Evolutionary conservation across 2,329 filamentous ascomycete genomes (phyloP), one percentile per base, ranked within the genome.

Genomic region (Reticulascus tulasneorum): DNA sequence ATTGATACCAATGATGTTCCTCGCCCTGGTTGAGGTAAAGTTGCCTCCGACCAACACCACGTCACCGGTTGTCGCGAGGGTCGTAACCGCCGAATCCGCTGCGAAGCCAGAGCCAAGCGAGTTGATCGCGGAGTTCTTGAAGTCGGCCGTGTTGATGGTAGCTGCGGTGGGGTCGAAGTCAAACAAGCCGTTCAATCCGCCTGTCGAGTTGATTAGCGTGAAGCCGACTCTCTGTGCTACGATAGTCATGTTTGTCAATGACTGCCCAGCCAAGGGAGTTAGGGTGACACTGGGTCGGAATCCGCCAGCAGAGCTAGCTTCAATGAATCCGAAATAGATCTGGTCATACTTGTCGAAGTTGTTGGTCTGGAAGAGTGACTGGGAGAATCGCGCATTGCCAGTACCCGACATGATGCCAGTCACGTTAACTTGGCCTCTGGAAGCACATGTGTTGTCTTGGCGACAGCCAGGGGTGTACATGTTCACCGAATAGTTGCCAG

Each of bases 331-430:
- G 47, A 83, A 84, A 62, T 89, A 95, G 40, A 98, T 81, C 48
- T 86, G 82, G 55, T 98, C 93, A 54, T 94, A 97, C 62, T 98
- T 98, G 68, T 97, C 91, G 58, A 83, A 94, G 56, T 94, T 77
- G 63, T 98, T 98, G 13, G 90, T 95, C 61, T 98, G 93, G 56
- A 77, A 94, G 7, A 96, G 66, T 1, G 76, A 73, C 1, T 71
- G 77, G 19, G 77, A 72, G 38, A 81, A 70, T 6, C 75, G 67
- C 23, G 60, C 56, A 33, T 64, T 48, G 49, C 60, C 54, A 37
- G 63, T 52, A 54, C 70, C 52, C 4, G 79, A 75, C 67, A 93
- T 80, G 17, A 71, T 73, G 22, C 81, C 86, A 2, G 85, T 91
- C 34, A 98, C 72, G 48, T 89, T 89, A 38, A 96, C 83, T 51